Conservation (phyloP, 768 basidiomycete species). For the Kwoniella sp. region DNA sequence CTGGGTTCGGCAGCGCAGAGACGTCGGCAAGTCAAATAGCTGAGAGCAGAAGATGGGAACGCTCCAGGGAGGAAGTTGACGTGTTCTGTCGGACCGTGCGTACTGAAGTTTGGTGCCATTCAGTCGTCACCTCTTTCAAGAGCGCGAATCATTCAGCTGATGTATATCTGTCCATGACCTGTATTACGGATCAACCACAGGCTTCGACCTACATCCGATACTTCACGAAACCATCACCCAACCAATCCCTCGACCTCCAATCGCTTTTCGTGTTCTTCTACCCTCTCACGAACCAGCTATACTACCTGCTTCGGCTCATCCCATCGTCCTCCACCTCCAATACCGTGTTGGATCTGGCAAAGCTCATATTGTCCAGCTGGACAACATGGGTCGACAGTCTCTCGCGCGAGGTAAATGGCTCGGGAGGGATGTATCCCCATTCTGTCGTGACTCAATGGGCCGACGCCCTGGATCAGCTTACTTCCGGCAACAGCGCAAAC, state of each 20-base stretch:
- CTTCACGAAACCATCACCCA: slow-evolving; percentile 19
- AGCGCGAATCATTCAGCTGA: slow-evolving; percentile 2
- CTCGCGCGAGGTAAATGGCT: slow-evolving; percentile 40
- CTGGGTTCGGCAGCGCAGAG: background rate
- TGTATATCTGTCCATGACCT: no score
- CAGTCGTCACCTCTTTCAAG: background rate
- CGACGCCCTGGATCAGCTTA: slow-evolving; percentile 24
- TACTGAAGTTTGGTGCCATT: background rate
- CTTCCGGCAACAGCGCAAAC: background rate
- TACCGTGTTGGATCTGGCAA: slow-evolving; percentile 33
- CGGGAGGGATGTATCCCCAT: slow-evolving; percentile 48
- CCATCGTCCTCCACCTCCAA: slow-evolving; percentile 14
- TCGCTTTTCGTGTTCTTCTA: slow-evolving; percentile 34
- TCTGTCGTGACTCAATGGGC: slow-evolving; percentile 35
- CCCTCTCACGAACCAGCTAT: slow-evolving; percentile 26
- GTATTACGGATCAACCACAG: no score
- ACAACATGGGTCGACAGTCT: slow-evolving; percentile 29
- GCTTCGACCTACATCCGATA: slow-evolving; percentile 43
- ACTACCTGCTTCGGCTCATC: slow-evolving; percentile 28
- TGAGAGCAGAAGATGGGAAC: slow-evolving; percentile 13
- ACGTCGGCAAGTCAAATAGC: slow-evolving; percentile 4
- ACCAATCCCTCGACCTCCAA: slow-evolving; percentile 6
- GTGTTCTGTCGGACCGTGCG: slow-evolving; percentile 39
- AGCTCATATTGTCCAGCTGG: slow-evolving; percentile 33
- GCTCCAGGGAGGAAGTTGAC: slow-evolving; percentile 26